Conservation (phyloP, 2,329 filamentous ascomycete genomes). For the Ophiocordyceps camponoti-floridani region DNA sequence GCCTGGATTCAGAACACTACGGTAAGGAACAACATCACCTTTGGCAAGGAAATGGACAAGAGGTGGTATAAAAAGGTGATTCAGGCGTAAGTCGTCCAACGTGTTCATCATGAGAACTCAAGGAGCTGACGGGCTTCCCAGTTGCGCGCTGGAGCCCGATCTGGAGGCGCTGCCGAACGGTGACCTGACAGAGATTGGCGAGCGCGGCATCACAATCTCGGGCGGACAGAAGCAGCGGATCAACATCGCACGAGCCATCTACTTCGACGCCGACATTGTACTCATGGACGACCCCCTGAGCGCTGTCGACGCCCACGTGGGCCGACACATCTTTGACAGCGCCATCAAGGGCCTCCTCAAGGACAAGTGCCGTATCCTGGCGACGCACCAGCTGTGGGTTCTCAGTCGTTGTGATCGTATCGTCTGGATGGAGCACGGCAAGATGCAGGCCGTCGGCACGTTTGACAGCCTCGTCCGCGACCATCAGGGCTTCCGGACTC, state of each 20-base stretch:
- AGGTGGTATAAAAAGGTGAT: constrained; percentile 75
- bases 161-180: constrained; percentile 84
- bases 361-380: constrained; percentile 77
- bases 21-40: constrained; percentile 75
- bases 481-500: constrained; percentile 57
- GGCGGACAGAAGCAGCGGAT: constrained; percentile 90
- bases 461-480: constrained; percentile 74
- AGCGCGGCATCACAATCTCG: constrained; percentile 86
- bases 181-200: constrained; percentile 83
- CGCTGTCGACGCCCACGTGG: constrained; percentile 53
- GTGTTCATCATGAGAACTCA: not conserved
- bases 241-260: constrained; percentile 73
- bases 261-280: constrained; percentile 51
- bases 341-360: constrained; percentile 80
- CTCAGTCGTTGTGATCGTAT: constrained; percentile 81
- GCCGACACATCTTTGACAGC: constrained; percentile 73
- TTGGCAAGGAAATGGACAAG: constrained; percentile 61
- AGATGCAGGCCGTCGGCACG: constrained; percentile 70
- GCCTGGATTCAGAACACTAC: constrained; percentile 94
- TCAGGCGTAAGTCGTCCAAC: constrained; percentile 37
- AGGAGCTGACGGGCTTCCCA: constrained; percentile 7
- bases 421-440: constrained; percentile 80
- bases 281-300: constrained; percentile 54
- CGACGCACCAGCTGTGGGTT: constrained; percentile 90
- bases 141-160: constrained; percentile 70